A percentile compares a stretch with the other conserved stretches of the same genome.
Conservation (phyloP, 371 early-diverging fungal genomes). For the Neoconidiobolus thromboides region DNA sequence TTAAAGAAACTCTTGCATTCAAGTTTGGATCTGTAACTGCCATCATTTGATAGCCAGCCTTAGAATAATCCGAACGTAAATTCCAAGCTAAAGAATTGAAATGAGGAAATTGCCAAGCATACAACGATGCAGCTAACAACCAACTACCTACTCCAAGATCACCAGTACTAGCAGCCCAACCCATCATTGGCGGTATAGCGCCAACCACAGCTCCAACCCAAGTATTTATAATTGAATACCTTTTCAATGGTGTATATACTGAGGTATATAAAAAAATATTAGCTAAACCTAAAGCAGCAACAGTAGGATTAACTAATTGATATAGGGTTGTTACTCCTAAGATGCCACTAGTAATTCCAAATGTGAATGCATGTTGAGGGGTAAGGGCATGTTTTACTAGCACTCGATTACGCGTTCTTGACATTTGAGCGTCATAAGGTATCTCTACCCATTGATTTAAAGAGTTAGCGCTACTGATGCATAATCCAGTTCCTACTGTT, state of each 20-base stretch:
- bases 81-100: slow-evolving; percentile 89
- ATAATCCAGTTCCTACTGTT: slow-evolving; percentile 74
- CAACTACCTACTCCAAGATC: slow-evolving; percentile 57
- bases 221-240: slow-evolving; percentile 80
- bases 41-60: slow-evolving; percentile 95
- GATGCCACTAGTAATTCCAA: slow-evolving; percentile 51
- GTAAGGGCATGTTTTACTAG: slow-evolving; percentile 64
- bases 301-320: slow-evolving; percentile 65
- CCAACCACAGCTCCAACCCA: slow-evolving; percentile 94
- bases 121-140: slow-evolving; percentile 60
- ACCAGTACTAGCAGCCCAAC: slow-evolving; percentile 78
- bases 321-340: slow-evolving; percentile 45
- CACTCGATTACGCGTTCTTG: slow-evolving; percentile 72
- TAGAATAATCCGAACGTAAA: slow-evolving; percentile 80
- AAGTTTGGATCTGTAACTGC: slow-evolving; percentile 68
- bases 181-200: slow-evolving; percentile 95
- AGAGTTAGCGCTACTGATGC: slow-evolving; percentile 82
- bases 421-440: slow-evolving; percentile 95
- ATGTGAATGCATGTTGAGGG: slow-evolving; percentile 67
- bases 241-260: slow-evolving; percentile 88
- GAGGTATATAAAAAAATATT: slow-evolving; percentile 78
- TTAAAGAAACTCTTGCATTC: slow-evolving; percentile 69
- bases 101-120: slow-evolving; percentile 97
- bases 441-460: slow-evolving; percentile 92
- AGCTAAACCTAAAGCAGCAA: slow-evolving; percentile 55